Conservation (phyloP, 169 alveolate genomes). For the Toxoplasma gondii region DNA sequence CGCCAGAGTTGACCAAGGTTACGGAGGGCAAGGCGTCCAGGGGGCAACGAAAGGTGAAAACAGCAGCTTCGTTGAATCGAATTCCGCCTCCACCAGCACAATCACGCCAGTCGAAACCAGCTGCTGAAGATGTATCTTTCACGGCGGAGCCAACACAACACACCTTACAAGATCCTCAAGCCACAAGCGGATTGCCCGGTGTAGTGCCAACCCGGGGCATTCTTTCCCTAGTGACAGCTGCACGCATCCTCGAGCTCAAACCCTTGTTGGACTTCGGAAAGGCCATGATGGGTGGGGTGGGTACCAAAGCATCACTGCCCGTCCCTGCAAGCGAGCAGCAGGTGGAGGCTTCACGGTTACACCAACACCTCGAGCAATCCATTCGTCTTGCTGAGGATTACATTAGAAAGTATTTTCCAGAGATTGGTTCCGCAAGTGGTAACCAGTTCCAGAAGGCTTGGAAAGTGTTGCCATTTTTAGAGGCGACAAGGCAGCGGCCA, state of each 20-base stretch:
- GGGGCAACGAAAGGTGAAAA: too few relatives aligned
- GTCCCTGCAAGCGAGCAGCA: background rate
- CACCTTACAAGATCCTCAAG: background rate
- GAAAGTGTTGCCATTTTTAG: conserved; percentile 2
- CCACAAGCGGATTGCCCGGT: background rate
- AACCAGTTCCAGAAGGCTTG: conserved; percentile 23
- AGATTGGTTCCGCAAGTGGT: background rate
- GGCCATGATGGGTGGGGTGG: background rate
- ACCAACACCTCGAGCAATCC: conserved; percentile 11
- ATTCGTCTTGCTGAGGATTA: background rate
- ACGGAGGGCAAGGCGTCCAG: too few relatives aligned
- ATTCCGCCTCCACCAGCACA: background rate
- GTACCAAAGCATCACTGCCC: background rate
- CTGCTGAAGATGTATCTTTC: background rate
- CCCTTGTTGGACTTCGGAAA: background rate
- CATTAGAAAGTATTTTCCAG: conserved; percentile 22
- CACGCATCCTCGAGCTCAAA: background rate
- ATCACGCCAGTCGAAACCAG: background rate
- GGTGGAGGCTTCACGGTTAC: background rate
- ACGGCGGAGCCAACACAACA: background rate
- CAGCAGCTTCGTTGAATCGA: too few relatives aligned
- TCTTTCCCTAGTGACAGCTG: conserved; percentile 10
- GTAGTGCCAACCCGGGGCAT: background rate
- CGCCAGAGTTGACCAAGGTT: too few relatives aligned
- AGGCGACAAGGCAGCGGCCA: background rate